Evolutionary conservation across 495 filamentous ascomycete genomes (phyloP), one percentile per base, ranked within the genome.

Genomic region (Usnea hakonensis): DNA sequence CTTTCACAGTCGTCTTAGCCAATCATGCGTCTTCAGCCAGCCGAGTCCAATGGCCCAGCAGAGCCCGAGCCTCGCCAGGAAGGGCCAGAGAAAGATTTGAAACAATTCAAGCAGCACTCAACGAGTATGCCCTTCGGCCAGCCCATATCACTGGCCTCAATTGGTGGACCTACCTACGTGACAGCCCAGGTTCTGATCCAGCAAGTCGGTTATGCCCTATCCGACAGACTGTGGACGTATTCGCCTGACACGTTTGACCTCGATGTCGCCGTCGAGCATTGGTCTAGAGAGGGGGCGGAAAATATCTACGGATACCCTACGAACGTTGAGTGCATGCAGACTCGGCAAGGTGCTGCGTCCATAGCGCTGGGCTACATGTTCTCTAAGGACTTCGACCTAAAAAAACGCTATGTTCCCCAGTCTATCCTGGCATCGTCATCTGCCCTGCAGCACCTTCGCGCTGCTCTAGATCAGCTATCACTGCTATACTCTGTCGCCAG

Each of bases 331-430:
- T 74, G 88, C 5, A 83, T 97, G 75, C 88, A 98, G 76, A 94
- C 89, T 53, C 82, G 95, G 48, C 82, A 89, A 58, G 94, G 94
- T 66, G 94, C 95, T 50, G 94, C 90, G 50, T 87, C 89, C 69
- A 88, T 97, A 72, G 90, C 95, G 37, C 81, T 98, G 54, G 94
- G 94, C 63, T 98, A 98, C 75, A 87, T 97, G 69, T 98, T 97
- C 78, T 96, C 91, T 38, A 88, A 89, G 70, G 94, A 98, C 73
- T 96, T 93, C 66, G 90, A 95, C 70, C 72, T 94, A 64, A 86
- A 83, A 81, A 97, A 95, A 80, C 86, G 90, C 66, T 85, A 94
- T 73, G 81, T 96, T 38, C 92, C 94, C 6, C 94, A 97, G 79
- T 85, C 88, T 3, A 84, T 98, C 62, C 75, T 97, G 59, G 92